Base-by-base conservation (phyloP, 2,329 filamentous ascomycete genomes). In the Aspergillus tanneri region DNA sequence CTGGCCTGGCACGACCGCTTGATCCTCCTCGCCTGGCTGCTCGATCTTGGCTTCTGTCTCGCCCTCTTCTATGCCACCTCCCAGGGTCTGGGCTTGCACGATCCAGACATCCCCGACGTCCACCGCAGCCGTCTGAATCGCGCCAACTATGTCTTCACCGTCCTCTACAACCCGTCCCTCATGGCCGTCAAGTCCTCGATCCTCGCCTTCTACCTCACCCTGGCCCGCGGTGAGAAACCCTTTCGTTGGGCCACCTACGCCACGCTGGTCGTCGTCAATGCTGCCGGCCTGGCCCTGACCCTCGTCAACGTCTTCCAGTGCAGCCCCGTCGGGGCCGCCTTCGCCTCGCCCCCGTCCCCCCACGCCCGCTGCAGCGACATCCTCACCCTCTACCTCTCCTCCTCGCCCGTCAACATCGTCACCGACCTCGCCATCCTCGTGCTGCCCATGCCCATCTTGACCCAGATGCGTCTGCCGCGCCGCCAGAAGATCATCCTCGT, bases 151-250 rank as follows among this genome's bases (percentile, higher is more conserved):
- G 77, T 73, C 40, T 83, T 84, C 59, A 80, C 78, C 14, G 78
- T 84, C 21, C 70, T 85, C 41, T 84, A 85, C 40, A 95, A 96
- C 64, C 90, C 90, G 10, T 86, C 88, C 3, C 77, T 96, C 47
- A 95, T 95, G 88, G 84, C 87, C 2, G 90, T 89, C 42, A 96
- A 96, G 72, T 90, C 88, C 0, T 95, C 90, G n/a, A 88, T 96
- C 59, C 77, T 96, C 49, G 79, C 93, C 44, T 96, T 96, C 69
- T 96, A 95, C 71, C 77, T 96, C 41, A 85, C 86, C 32, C 77
- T 96, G 39, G 88, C 89, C 21, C 86, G 85, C 60, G 87, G 89
- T 50, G 84, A 95, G 57, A 82, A 83, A 54, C 76, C 91, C 41
- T 85, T 96, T 56, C 83, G 87, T 50, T 82, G 86, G 70, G 84